Base-by-base conservation (phyloP, 106 monocot species). In the Phalaenopsis aphrodite region DNA sequence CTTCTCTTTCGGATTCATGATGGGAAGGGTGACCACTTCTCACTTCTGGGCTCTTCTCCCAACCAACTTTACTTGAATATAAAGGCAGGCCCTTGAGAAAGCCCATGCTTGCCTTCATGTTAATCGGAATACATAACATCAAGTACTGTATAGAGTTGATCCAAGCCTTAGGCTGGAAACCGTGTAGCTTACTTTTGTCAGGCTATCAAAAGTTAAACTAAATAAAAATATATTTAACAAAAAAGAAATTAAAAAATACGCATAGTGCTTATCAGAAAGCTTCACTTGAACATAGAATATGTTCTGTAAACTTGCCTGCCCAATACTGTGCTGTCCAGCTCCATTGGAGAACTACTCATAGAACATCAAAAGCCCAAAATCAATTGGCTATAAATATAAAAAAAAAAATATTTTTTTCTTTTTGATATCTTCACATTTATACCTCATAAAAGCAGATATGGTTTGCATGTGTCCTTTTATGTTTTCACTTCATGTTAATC, bases 51-150 rank as follows among this genome's bases (percentile, higher is more conserved):
- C 42, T 47, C 52, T 78, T 41, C n/a, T 38, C 42, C 80, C 80
- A 73, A 84, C 88, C 77, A 88, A 89, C 90, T 86, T 93, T 90
- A 72, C 93, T 91, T 93, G 78, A 84, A 41, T 12, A 82, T 66
- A 86, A 93, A 89, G 93, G 15, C 64, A 65, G 64, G 64, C n/a
- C 11, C 23, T 65, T 23, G 23, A 65, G 8, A 10, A 23, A 65
- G 23, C 21, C 8, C 38, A 39, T 37, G 39, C 5, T 69, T 69
- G 8, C 69, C 69, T 15, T 39, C 4, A 12, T 69, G 36, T 69
- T 66, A 24, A 66, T 66, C 30, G 66, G 66, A 66, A 39, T 69
- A 15, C 39, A 69, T 14, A 39, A 69, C 69, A 69, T 69, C 69
- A 38, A 15, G 36, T 69, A 39, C n/a, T 69, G 69, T 69, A 69